Base-by-base conservation (phyloP, 129 eudicot species). In the Saussurea involucrata region DNA sequence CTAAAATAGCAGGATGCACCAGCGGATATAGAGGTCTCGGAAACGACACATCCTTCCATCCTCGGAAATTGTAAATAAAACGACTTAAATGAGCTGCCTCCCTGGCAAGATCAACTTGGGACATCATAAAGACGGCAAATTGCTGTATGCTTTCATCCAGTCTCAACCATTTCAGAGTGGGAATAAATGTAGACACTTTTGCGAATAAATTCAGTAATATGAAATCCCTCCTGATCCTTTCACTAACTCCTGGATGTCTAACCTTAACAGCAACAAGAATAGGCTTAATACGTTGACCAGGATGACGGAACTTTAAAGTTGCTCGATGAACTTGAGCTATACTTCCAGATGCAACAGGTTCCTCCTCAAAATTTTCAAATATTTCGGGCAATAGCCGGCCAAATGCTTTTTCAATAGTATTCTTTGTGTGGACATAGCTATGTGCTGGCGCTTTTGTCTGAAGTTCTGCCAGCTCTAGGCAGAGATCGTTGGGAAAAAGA, bases 41-140 rank as follows among this genome's bases (percentile, higher is more conserved):
- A 71, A 95, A 95, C 8, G 98, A 95, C 15, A 91, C 98, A 76
- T 95, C 96, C 85, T 88, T 95, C 97, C 96, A 91, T 76, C 85
- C 80, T 67, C 97, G 85, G 60, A 95, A 95, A 78, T 95, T 95
- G 76, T 91, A 91, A 57, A 88, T 86, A 75, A 95, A 95, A 34
- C 98, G 97, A 82, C 96, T 95, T 83, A 91, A 85, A 81, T 95
- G 88, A 74, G 98, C 98, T 71, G 98, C 98, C 82, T 95, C 98
- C 82, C 97, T 94, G 1, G 98, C 88, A 40, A 94, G 96, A 91
- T 94, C 98, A 81, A 91, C 98, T 94, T 94, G 98, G 34, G 96
- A 85, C 98, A 91, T 84, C 98, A 94, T 94, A 73, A 94, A 94
- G 68, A 89, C 96, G 32, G 98, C 90, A 83, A 94, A 91, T 4